Base-by-base conservation (phyloP, 169 alveolate genomes). In the Plasmodium gonderi region DNA sequence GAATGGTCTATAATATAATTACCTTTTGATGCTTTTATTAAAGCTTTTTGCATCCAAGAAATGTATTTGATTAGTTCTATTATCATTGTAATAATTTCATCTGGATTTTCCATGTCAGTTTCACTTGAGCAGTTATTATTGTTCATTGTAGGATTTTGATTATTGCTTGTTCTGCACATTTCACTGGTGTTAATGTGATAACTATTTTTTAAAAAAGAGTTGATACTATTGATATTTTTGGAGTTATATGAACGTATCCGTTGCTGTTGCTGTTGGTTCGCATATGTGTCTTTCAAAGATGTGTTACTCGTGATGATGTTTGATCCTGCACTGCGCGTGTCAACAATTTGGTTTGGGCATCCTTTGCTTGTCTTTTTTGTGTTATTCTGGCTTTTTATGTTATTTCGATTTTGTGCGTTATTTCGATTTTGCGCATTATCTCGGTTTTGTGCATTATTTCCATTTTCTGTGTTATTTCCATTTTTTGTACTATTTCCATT, bases 21-120 rank as follows among this genome's bases (percentile, higher is more conserved):
- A 17, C 91, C 91, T 69, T 68, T 72, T 7, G 91, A 23, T 14
- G 91, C 81, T 45, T 51, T 82, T 31, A 69, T 69, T 20, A 82
- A 51, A 20, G 91, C 91, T 31, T 82, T 82, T 45, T 82, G 91
- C 91, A 82, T 82, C 76, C 81, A 82, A 4, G 91, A 82, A 11
- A 82, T 82, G 60, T 82, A 82, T 23, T 82, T 82, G 11, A 82
- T 82, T 20, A 82, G 81, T 51, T 82, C 91, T 23, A 82, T 47
- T 23, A 82, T 82, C 91, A 82, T 82, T 1, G 72, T 4, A 69
- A 82, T 69, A 17, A 82, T 68, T 82, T 82, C 91, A 51, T 82
- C 91, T 42, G 74, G 33, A 36, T 82, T 82, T 29, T 69, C 33
- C 4, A 7, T 17, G 0, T 82, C 91, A 42, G 23, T 17, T 33